Evolutionary conservation across 2,329 filamentous ascomycete species (phyloP).

Genomic region (Celoporthe dispersa): DNA sequence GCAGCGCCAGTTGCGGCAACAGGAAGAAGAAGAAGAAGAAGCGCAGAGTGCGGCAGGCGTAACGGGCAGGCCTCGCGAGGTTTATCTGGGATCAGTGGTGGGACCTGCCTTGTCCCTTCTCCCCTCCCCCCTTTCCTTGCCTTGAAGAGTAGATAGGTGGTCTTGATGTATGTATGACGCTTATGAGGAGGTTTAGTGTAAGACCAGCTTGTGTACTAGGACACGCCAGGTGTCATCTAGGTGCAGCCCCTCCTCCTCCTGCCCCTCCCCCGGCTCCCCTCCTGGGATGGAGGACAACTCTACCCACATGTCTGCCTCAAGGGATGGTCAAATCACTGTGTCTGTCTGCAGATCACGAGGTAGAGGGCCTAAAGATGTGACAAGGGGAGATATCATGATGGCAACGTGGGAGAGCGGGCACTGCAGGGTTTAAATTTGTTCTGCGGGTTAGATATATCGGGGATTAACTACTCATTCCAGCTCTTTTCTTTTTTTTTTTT

Average conservation of each 20-base stretch:
- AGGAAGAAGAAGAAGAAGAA: constrained; percentile 8
- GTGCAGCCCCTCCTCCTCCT: too few relatives aligned
- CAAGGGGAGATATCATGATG: background rate
- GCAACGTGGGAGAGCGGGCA: background rate
- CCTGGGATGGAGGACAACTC: background rate
- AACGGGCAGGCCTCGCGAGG: background rate
- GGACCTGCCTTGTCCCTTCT: background rate
- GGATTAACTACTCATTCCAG: too few relatives aligned
- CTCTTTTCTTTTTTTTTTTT: too few relatives aligned
- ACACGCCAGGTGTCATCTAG: background rate
- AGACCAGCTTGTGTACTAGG: background rate
- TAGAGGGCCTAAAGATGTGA: background rate
- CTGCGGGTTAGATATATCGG: too few relatives aligned
- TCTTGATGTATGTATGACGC: too few relatives aligned
- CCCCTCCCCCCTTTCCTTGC: too few relatives aligned
- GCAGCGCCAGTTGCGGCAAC: constrained; percentile 14
- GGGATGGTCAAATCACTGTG: background rate
- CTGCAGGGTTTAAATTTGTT: too few relatives aligned
- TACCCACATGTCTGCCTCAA: background rate
- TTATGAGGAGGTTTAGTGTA: background rate
- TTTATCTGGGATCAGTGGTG: background rate
- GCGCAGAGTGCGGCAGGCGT: background rate
- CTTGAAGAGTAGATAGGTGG: background rate
- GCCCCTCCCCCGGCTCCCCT: too few relatives aligned
- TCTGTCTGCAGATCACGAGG: background rate